Conservation (phyloP, 257 asterid species). For the Gentiana dahurica region DNA sequence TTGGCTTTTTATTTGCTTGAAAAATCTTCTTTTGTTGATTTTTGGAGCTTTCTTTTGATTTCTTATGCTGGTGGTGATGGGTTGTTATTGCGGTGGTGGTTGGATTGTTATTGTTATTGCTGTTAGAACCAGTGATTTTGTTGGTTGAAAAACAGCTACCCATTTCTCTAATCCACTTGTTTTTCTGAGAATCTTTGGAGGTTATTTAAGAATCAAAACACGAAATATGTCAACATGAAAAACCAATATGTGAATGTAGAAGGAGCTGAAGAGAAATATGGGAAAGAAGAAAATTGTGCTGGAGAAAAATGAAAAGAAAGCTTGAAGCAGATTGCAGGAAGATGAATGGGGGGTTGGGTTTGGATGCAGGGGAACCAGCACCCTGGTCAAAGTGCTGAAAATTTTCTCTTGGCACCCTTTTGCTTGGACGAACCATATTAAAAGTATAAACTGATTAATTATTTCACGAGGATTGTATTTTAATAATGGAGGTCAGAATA, state of each 20-base stretch:
- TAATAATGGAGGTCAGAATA: too few relatives aligned
- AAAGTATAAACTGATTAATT: too few relatives aligned
- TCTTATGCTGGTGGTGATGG: constrained; percentile 9
- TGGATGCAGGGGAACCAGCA: too few relatives aligned
- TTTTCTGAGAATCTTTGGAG: background rate
- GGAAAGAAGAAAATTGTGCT: constrained; percentile 1
- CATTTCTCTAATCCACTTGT: constrained; percentile 26
- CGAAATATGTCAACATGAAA: background rate
- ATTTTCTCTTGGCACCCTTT: too few relatives aligned
- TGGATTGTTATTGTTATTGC: constrained; percentile 21
- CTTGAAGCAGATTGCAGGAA: constrained; percentile 45
- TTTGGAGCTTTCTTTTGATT: constrained; percentile 9
- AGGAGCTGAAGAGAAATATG: constrained; percentile 1
- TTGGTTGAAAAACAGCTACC: constrained; percentile 72
- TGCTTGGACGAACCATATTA: too few relatives aligned
- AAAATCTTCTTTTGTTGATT: constrained; percentile 37
- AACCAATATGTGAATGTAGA: background rate
- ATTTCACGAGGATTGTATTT: too few relatives aligned
- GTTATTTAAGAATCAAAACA: background rate
- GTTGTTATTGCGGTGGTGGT: constrained; percentile 22
- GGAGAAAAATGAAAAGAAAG: constrained; percentile 28
- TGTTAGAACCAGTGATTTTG: constrained; percentile 57
- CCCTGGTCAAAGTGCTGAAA: too few relatives aligned
- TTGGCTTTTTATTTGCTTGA: constrained; percentile 29
- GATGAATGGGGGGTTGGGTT: too few relatives aligned